phyloP scores from a whole-genome alignment of 805 yeast genomes.

The Kodamaea sagamina region DNA sequence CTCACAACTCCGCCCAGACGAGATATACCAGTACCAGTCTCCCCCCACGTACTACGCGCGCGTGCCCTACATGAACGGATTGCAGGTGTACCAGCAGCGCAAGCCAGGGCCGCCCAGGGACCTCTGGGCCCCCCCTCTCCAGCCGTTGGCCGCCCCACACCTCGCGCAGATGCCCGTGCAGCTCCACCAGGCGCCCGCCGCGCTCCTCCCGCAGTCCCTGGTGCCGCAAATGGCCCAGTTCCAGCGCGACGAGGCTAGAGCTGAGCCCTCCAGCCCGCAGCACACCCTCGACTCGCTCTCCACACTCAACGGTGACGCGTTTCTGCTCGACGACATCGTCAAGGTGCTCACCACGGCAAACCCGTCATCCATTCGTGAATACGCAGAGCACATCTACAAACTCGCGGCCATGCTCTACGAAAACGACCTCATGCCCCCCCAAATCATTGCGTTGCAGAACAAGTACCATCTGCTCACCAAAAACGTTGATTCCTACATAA shows the following conservation, averaged over 20 bases:
- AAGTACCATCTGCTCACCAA: conserved; percentile 30
- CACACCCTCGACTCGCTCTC: background rate
- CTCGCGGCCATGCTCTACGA: conserved; percentile 29
- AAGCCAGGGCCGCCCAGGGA: no score
- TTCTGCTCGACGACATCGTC: conserved; percentile 27
- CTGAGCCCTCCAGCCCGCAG: no score
- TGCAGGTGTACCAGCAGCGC: no score
- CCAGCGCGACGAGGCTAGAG: no score
- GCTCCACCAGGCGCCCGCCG: no score
- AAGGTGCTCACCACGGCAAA: conserved; percentile 26
- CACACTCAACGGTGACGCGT: conserved; percentile 3
- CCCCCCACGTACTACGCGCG: background rate
- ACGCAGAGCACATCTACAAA: conserved; percentile 39
- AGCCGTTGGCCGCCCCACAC: no score
- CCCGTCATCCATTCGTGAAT: conserved; percentile 37
- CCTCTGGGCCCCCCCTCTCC: no score
- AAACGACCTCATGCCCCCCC: conserved; percentile 14
- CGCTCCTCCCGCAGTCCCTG: no score
- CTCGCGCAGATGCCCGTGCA: no score
- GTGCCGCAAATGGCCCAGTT: no score
- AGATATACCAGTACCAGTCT: background rate
- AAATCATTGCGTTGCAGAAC: conserved; percentile 21
- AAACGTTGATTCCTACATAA: conserved; percentile 23
- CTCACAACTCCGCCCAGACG: background rate
- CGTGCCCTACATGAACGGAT: background rate